Percentiles rank a stretch among this genome's conserved stretches.
phyloP scores from a whole-genome alignment of 2,329 filamentous ascomycete species.

The Arthrobotrys iridis region DNA sequence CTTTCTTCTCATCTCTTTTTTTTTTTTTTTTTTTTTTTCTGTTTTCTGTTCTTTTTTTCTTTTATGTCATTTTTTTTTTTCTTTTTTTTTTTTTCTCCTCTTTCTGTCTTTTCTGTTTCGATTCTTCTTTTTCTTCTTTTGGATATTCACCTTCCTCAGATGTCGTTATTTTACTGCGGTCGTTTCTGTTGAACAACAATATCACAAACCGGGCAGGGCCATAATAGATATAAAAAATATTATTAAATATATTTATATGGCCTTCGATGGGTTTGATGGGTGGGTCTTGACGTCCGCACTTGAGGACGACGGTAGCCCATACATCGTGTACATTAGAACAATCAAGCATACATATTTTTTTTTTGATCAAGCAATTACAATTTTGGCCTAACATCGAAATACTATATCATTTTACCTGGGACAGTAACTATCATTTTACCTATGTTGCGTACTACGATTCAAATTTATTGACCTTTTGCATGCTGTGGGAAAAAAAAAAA shows the following conservation, averaged over 20 bases:
- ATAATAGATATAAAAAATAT: constrained; percentile 13
- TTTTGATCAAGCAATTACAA: too few relatives aligned
- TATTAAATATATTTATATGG: too few relatives aligned
- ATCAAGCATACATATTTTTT: background rate
- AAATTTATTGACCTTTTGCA: too few relatives aligned
- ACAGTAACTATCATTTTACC: too few relatives aligned
- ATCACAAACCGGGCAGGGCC: constrained; percentile 2
- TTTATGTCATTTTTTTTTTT: constrained; percentile 42
- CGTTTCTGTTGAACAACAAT: background rate
- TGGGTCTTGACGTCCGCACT: background rate
- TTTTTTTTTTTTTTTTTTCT: constrained; percentile 19
- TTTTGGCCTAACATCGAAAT: too few relatives aligned
- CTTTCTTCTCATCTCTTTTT: constrained; percentile 36
- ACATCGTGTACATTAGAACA: constrained; percentile 16
- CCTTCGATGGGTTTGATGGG: background rate
- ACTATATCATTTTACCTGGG: too few relatives aligned
- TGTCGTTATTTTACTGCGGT: background rate
- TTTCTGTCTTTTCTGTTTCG: constrained; percentile 15
- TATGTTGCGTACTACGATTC: too few relatives aligned
- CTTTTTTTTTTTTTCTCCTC: constrained; percentile 40
- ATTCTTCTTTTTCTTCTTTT: constrained; percentile 32
- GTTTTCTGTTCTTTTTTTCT: constrained; percentile 47
- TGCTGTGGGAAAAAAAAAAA: too few relatives aligned
- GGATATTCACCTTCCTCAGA: constrained; percentile 43
- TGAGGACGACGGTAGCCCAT: background rate